Conservation (phyloP, 192 early-diverging fungal species). For the Entrophospora sp. region DNA sequence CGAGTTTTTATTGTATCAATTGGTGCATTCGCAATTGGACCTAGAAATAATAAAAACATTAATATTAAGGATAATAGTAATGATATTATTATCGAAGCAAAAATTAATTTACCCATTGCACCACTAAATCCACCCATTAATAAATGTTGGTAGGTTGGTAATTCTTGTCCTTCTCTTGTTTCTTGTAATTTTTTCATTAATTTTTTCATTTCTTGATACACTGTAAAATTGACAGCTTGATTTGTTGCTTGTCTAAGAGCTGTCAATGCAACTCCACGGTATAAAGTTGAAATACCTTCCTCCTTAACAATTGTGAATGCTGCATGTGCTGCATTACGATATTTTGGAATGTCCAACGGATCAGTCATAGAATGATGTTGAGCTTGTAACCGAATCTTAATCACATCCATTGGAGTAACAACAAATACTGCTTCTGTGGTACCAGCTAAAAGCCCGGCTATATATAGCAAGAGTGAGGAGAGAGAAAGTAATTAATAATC, state of each 20-base stretch:
- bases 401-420: slow-evolving; percentile 98
- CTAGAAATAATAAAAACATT: slow-evolving; percentile 19
- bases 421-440: slow-evolving; percentile 89
- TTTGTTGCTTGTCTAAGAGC: slow-evolving; percentile 93
- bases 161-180: slow-evolving; percentile 30
- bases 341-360: slow-evolving; percentile 93
- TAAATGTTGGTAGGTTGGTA: slow-evolving; percentile 87
- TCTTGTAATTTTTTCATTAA: slow-evolving; percentile 60
- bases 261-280: slow-evolving; percentile 91
- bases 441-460: slow-evolving; percentile 88
- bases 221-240: slow-evolving; percentile 98
- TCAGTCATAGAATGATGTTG: slow-evolving; percentile 94
- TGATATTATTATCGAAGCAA: slow-evolving; percentile 15
- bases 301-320: slow-evolving; percentile 87
- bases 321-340: slow-evolving; percentile 88
- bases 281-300: slow-evolving; percentile 79
- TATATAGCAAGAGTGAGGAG: neutral
- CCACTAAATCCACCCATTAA: slow-evolving; percentile 86
- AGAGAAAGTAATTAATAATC: neutral
- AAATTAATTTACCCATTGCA: slow-evolving; percentile 48
- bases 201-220: slow-evolving; percentile 88
- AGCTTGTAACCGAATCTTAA: slow-evolving; percentile 97
- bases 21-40: slow-evolving; percentile 91
- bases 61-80: neutral
- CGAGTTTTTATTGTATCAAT: slow-evolving; percentile 99